phyloP scores from a whole-genome alignment of 2,329 filamentous ascomycete species.

The Monilinia fructicola region DNA sequence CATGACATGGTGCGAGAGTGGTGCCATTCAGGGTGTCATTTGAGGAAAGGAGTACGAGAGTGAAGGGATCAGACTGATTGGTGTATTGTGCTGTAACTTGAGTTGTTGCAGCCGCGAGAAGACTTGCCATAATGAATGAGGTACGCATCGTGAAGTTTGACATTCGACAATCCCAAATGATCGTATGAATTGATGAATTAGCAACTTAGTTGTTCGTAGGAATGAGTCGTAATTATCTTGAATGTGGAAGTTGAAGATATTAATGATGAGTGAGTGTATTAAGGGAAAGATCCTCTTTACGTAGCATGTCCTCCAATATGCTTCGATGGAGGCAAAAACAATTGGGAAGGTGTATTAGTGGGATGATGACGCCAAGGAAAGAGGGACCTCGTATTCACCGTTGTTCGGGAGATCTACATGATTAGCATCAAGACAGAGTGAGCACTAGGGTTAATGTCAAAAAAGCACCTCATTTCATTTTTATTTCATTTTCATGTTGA shows the following conservation, averaged over 20 bases:
- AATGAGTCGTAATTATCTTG: not conserved
- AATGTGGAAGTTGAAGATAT: not conserved
- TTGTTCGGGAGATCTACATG: conserved; percentile 1
- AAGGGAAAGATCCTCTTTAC: not conserved
- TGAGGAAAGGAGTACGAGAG: conserved; percentile 44
- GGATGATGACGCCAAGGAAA: conserved; percentile 11
- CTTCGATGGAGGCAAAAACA: not conserved
- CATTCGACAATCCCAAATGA: not conserved
- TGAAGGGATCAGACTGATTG: conserved; percentile 47
- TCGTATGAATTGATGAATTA: not conserved
- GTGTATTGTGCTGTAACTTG: conserved; percentile 35
- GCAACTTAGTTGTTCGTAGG: not conserved
- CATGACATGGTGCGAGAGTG: conserved; percentile 47
- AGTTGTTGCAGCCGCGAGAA: conserved; percentile 29
- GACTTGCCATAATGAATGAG: conserved; percentile 29
- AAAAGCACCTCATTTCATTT: not conserved
- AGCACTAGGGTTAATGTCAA: not conserved
- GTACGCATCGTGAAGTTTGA: conserved; percentile 28
- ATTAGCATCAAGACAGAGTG: not conserved
- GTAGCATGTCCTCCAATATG: not conserved
- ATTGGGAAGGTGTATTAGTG: conserved; percentile 10
- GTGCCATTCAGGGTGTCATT: conserved; percentile 44
- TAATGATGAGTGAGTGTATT: not conserved
- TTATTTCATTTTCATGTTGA: no score
- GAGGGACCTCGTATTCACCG: conserved; percentile 17